Evolutionary conservation across 129 eudicot genomes (phyloP).

Genomic region (Sambucus nigra): DNA sequence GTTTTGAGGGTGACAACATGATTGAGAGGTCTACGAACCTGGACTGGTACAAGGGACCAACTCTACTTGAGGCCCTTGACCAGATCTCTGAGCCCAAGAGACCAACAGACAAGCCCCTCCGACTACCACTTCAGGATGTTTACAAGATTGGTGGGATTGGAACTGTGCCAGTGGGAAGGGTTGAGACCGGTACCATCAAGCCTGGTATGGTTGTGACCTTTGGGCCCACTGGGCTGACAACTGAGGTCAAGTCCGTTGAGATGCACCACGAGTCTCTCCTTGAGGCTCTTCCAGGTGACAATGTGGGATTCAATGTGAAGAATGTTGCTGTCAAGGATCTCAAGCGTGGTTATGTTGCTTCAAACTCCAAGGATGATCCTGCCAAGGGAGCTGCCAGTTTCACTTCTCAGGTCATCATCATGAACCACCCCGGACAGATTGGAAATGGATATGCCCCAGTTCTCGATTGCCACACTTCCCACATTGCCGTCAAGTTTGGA

Average conservation of each 20-base stretch:
- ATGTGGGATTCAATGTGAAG: conserved; percentile 42
- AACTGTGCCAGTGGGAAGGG: conserved; percentile 44
- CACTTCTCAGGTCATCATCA: conserved; percentile 43
- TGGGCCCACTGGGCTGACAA: conserved; percentile 39
- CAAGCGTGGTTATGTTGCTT: conserved; percentile 39
- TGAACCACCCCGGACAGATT: conserved; percentile 51
- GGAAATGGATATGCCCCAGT: conserved; percentile 45
- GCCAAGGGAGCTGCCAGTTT: conserved; percentile 39
- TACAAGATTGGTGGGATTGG: conserved; percentile 49
- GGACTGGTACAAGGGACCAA: conserved; percentile 51
- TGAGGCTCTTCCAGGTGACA: conserved; percentile 34
- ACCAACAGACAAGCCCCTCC: conserved; percentile 42
- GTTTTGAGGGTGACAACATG: conserved; percentile 36
- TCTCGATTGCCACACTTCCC: conserved; percentile 42
- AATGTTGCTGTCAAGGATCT: conserved; percentile 41
- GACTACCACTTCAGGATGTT: conserved; percentile 45
- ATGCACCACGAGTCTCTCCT: conserved; percentile 36
- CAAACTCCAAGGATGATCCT: conserved; percentile 35
- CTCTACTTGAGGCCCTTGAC: conserved; percentile 43
- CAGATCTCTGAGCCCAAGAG: conserved; percentile 33
- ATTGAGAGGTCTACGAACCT: conserved; percentile 39
- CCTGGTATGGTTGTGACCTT: conserved; percentile 44
- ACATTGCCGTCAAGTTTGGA: conserved; percentile 36
- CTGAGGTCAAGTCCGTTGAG: conserved; percentile 46
- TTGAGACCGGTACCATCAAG: conserved; percentile 35